Conservation (phyloP, 2,329 filamentous ascomycete genomes). For the Microcyclosporella mali region DNA sequence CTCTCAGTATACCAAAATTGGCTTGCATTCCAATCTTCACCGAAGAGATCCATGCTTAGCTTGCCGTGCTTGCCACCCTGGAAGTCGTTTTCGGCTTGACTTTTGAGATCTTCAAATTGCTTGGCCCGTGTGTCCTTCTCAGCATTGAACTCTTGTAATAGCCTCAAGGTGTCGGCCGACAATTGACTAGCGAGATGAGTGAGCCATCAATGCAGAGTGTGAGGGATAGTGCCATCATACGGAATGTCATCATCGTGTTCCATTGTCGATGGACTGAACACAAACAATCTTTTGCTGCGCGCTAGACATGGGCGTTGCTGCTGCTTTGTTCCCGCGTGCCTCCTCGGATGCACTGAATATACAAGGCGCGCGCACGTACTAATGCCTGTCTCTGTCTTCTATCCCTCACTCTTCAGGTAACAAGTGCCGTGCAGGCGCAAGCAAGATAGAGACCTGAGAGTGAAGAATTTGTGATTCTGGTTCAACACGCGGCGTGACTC, state of each 20-base stretch:
- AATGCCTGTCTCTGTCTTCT: no score
- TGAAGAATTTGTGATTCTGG: no score
- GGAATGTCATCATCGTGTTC: slow-evolving; percentile 20
- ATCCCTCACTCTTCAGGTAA: no score
- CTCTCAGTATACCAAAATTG: slow-evolving; percentile 69
- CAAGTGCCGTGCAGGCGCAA: no score
- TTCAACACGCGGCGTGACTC: no score
- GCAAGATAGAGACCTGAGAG: no score
- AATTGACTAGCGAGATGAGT: slow-evolving; percentile 47
- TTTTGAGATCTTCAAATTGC: slow-evolving; percentile 62
- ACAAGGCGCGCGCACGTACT: no score
- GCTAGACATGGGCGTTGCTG: slow-evolving; percentile 3
- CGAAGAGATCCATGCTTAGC: slow-evolving; percentile 63
- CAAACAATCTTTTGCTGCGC: slow-evolving; percentile 7
- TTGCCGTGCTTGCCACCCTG: slow-evolving; percentile 30
- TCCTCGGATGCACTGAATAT: no score
- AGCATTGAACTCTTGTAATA: slow-evolving; percentile 66
- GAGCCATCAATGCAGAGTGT: slow-evolving; percentile 6
- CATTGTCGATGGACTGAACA: slow-evolving; percentile 9
- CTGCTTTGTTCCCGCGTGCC: not conserved
- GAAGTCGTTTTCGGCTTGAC: slow-evolving; percentile 52
- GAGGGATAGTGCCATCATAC: slow-evolving; percentile 10
- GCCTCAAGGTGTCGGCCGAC: slow-evolving; percentile 59
- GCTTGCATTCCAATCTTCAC: slow-evolving; percentile 75
- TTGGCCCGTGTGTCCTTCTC: slow-evolving; percentile 63